Evolutionary conservation across 1,284 basidiomycete genomes (phyloP).

Genomic region (Puccinia novopanici): DNA sequence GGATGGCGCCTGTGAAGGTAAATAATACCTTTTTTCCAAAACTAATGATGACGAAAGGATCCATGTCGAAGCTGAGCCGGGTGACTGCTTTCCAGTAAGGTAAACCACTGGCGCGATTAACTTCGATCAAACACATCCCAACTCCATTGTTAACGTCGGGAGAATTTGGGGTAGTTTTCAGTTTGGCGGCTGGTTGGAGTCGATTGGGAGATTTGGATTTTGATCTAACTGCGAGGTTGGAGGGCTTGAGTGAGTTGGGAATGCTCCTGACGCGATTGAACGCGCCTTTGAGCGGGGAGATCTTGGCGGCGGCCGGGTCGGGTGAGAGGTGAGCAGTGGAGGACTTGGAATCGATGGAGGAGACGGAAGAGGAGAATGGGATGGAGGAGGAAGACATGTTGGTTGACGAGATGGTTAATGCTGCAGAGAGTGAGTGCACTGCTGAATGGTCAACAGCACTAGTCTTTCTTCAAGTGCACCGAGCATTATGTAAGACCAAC

Average conservation of each 20-base stretch:
- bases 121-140: conserved; percentile 85
- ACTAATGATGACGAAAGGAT: conserved; percentile 91
- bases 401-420: neutral
- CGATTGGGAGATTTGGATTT: conserved; percentile 10
- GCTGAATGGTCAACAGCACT: too few relatives aligned
- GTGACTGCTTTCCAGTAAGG: conserved; percentile 83
- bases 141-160: conserved; percentile 61
- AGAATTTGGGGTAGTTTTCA: neutral
- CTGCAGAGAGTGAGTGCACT: too few relatives aligned
- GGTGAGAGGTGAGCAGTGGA: neutral
- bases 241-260: conserved; percentile 23
- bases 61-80: conserved; percentile 89
- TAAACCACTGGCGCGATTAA: conserved; percentile 74
- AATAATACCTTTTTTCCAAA: conserved; percentile 91
- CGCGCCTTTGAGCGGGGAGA: conserved; percentile 19
- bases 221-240: neutral
- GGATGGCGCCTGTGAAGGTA: conserved; percentile 59
- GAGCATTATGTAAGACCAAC: too few relatives aligned
- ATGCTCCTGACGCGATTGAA: conserved; percentile 22
- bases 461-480: too few relatives aligned
- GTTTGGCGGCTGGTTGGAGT: neutral
- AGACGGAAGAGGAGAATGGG: neutral
- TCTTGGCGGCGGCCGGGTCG: neutral
- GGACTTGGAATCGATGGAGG: neutral
- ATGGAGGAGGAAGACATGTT: neutral